These are phyloP conservation scores for Hyaloscypha hepaticicola DNA, from an alignment of 495 filamentous ascomycete genomes.

Conservation along the genomic window DNA sequence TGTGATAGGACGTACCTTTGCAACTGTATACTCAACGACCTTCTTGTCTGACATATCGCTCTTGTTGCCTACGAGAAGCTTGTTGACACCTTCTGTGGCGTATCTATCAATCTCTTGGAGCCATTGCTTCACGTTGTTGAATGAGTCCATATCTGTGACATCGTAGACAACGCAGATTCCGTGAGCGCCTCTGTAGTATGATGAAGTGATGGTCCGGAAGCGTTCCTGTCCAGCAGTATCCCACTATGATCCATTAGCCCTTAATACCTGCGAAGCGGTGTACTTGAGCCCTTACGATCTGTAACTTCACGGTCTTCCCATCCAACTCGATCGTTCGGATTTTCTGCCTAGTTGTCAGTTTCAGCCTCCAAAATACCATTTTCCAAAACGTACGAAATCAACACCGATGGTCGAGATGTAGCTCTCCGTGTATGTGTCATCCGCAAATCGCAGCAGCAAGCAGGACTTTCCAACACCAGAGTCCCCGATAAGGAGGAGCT, in stretches of 20 bases:
- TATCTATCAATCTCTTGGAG: slow-evolving; percentile 99
- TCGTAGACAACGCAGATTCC: slow-evolving; percentile 99
- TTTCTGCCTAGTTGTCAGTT: slow-evolving; percentile 65
- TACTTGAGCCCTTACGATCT: slow-evolving; percentile 71
- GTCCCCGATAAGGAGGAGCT: slow-evolving; percentile 99
- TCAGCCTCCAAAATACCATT: slow-evolving; percentile 7
- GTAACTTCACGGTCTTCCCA: slow-evolving; percentile 98
- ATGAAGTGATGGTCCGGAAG: slow-evolving; percentile 99
- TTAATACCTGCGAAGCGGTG: neutral
- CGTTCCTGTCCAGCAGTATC: slow-evolving; percentile 98
- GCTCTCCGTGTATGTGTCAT: slow-evolving; percentile 99
- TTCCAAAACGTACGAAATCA: slow-evolving; percentile 76
- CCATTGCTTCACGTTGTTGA: slow-evolving; percentile 99
- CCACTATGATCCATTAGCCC: slow-evolving; percentile 60
- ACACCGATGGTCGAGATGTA: slow-evolving; percentile 99
- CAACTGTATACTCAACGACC: slow-evolving; percentile 98
- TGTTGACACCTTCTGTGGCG: slow-evolving; percentile 98
- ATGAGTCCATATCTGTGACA: slow-evolving; percentile 99
- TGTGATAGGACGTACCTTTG: slow-evolving; percentile 68
- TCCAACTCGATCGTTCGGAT: slow-evolving; percentile 99
- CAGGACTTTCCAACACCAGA: slow-evolving; percentile 99
- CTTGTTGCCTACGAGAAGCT: slow-evolving; percentile 98
- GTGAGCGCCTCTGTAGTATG: slow-evolving; percentile 97
- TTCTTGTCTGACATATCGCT: slow-evolving; percentile 99
- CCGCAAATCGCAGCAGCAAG: slow-evolving; percentile 93